Conservation (phyloP, 768 basidiomycete species). For the Lactarius hengduanensis region DNA sequence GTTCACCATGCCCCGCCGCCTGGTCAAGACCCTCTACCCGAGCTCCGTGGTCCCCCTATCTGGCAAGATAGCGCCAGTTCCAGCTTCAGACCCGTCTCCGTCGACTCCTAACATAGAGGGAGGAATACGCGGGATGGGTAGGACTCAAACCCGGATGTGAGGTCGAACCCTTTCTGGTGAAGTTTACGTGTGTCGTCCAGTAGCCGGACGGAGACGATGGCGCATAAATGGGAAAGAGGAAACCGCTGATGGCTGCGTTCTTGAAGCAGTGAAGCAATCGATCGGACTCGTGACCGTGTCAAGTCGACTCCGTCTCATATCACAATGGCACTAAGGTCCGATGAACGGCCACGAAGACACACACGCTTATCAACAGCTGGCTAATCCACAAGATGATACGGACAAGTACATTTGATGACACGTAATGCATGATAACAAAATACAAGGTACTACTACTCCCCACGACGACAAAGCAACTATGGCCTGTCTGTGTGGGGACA, state of each 20-base stretch:
- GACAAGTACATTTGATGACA: no score
- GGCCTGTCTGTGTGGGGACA: background rate
- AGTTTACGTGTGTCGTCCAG: background rate
- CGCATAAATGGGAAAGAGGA: background rate
- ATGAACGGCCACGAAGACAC: background rate
- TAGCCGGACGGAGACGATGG: background rate
- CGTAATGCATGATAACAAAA: no score
- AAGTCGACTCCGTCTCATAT: background rate
- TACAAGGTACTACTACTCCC: background rate
- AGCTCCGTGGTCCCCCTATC: slow-evolving; percentile 23
- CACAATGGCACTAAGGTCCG: slow-evolving; percentile 2
- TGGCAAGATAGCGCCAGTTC: background rate
- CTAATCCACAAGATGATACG: background rate
- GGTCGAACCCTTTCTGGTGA: background rate
- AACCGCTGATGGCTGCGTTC: background rate
- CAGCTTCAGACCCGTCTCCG: background rate
- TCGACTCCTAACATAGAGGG: background rate
- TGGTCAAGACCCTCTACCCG: slow-evolving; percentile 15
- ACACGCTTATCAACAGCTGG: background rate
- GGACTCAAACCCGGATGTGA: background rate
- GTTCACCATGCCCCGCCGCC: slow-evolving; percentile 7
- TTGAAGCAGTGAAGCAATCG: background rate
- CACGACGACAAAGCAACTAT: background rate
- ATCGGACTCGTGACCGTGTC: background rate
- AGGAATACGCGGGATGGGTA: background rate